Evolutionary conservation across 352 stramenopile genomes (phyloP).

Genomic region (Globisporangium cystogenes): DNA sequence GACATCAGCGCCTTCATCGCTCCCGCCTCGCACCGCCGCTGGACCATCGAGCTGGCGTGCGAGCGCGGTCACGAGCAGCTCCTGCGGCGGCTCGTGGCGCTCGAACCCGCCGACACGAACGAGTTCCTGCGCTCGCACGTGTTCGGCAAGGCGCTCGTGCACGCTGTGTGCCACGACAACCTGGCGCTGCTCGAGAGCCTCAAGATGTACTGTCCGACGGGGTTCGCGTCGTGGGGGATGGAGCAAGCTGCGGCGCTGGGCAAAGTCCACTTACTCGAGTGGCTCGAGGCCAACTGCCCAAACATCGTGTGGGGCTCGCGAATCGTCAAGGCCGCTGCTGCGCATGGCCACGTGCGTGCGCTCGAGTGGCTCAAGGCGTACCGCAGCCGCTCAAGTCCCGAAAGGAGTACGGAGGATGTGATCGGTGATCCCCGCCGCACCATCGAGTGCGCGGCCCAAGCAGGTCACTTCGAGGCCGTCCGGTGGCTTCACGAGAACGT

Average conservation of each 20-base stretch:
- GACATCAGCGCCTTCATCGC: too few species aligned
- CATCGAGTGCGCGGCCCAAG: neutral
- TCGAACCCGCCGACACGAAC: neutral
- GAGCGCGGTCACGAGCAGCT: neutral
- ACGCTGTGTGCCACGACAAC: neutral
- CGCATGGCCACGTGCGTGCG: neutral
- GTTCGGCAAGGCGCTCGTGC: constrained; percentile 2
- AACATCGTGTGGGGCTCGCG: neutral
- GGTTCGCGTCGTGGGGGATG: constrained; percentile 1
- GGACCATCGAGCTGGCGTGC: constrained; percentile 2
- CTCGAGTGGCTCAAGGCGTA: neutral
- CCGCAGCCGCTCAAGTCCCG: neutral
- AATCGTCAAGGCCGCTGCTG: neutral
- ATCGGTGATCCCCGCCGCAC: neutral
- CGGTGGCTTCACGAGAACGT: constrained; percentile 5
- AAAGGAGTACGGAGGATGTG: neutral
- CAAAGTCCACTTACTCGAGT: constrained; percentile 5
- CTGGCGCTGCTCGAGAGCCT: constrained; percentile 2
- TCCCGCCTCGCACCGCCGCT: too few species aligned
- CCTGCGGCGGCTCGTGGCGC: neutral
- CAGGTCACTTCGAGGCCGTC: constrained; percentile 1
- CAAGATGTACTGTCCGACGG: neutral
- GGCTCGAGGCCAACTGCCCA: neutral
- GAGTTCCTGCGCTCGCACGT: neutral
- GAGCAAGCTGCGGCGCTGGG: neutral